Evolutionary conservation across 306 rosid species (phyloP).

Genomic region (Mimosa bimucronata): DNA sequence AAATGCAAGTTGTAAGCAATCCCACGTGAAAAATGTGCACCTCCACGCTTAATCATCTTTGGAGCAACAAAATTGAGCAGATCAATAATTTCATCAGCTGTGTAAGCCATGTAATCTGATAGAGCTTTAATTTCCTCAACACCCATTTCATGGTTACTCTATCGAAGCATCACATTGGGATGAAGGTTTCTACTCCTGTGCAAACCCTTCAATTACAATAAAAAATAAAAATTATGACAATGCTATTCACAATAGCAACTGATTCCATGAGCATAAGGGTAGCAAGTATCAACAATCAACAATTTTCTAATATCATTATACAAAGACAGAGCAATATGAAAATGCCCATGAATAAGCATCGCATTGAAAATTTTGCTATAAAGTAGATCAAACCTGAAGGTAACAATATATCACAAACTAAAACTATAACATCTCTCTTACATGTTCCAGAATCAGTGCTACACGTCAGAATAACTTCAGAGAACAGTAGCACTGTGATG

Average conservation of each 20-base stretch:
- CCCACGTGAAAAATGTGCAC: conserved; percentile 74
- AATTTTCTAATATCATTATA: conserved; percentile 1
- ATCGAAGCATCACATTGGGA: conserved; percentile 80
- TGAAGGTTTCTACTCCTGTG: conserved; percentile 59
- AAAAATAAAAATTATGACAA: conserved; percentile 23
- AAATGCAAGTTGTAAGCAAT: conserved; percentile 74
- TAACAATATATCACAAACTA: conserved; percentile 6
- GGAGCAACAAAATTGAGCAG: conserved; percentile 77
- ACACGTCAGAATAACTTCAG: neutral
- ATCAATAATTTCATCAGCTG: conserved; percentile 67
- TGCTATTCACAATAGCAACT: conserved; percentile 11
- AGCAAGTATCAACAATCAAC: conserved; percentile 23
- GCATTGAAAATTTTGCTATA: neutral
- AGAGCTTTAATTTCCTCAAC: conserved; percentile 73
- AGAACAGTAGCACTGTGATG: neutral
- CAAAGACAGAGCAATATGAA: conserved; percentile 17
- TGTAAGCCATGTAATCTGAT: conserved; percentile 70
- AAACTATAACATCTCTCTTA: neutral
- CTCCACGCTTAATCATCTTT: conserved; percentile 83
- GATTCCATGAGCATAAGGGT: conserved; percentile 18
- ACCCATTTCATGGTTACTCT: conserved; percentile 85
- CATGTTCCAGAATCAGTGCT: neutral
- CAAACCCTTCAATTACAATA: conserved; percentile 55
- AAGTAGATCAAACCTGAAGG: conserved; percentile 29
- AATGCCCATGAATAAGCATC: neutral